These are phyloP conservation scores for Flaveria ramosissima DNA, from an alignment of 129 eudicot genomes.

Conservation along the genomic window DNA sequence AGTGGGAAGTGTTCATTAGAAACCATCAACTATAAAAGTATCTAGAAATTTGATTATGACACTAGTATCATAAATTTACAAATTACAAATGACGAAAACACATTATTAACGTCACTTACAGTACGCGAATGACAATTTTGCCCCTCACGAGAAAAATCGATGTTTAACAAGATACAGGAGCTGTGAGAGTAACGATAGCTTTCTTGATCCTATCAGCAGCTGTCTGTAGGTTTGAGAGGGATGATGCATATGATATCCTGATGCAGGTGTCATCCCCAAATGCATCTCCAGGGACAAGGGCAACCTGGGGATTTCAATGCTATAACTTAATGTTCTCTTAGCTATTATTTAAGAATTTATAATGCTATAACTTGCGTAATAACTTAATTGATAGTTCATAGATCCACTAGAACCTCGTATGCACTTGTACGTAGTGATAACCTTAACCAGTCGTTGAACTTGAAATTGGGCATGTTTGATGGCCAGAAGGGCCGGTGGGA, in stretches of 20 bases:
- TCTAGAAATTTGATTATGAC: background rate
- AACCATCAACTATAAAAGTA: too few relatives aligned
- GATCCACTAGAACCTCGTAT: too few relatives aligned
- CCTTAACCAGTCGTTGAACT: background rate
- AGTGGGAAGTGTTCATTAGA: too few relatives aligned
- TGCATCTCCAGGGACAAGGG: slow-evolving; percentile 84
- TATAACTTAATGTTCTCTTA: background rate
- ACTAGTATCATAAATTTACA: background rate
- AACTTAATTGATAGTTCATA: background rate
- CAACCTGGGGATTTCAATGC: slow-evolving; percentile 50
- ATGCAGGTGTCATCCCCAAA: slow-evolving; percentile 82
- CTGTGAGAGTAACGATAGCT: slow-evolving; percentile 47
- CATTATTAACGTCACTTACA: background rate
- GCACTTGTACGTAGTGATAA: too few relatives aligned
- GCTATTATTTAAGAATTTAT: background rate
- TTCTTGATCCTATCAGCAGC: slow-evolving; percentile 63
- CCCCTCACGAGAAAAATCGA: background rate
- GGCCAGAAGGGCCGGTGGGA: background rate
- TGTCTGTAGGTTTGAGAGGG: slow-evolving; percentile 56
- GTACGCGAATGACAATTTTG: background rate
- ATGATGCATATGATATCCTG: slow-evolving; percentile 73
- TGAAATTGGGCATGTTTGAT: background rate
- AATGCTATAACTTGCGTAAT: background rate
- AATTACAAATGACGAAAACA: too few relatives aligned
- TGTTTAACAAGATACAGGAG: slow-evolving; percentile 37